A percentile compares a stretch with the other conserved stretches of the same genome.
phyloP scores from a whole-genome alignment of 495 filamentous ascomycete genomes.

The Penicillium salamii region DNA sequence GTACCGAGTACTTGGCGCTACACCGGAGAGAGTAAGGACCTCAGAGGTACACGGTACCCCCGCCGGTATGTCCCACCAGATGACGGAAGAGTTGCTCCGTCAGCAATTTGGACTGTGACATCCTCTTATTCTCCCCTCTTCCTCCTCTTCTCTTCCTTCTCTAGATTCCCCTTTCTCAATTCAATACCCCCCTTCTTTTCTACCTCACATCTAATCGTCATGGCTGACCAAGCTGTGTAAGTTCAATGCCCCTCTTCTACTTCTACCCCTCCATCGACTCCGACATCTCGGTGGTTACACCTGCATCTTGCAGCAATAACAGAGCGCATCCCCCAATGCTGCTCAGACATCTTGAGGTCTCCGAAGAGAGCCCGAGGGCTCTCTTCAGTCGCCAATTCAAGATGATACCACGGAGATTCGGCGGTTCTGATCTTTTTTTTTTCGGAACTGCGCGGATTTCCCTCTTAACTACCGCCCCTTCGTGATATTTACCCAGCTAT shows the following conservation, averaged over 20 bases:
- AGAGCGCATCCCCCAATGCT: neutral
- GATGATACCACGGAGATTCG: slow-evolving; percentile 3
- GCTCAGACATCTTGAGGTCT: slow-evolving; percentile 4
- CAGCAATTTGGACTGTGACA: slow-evolving; percentile 26
- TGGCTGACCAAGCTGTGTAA: slow-evolving; percentile 57
- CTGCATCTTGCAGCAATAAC: neutral
- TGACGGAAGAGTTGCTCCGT: slow-evolving; percentile 49
- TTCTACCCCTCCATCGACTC: slow-evolving; percentile 1
- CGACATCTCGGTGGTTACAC: slow-evolving; percentile 1
- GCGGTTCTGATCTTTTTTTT: neutral
- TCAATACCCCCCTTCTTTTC: neutral
- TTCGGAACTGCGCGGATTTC: slow-evolving; percentile 12
- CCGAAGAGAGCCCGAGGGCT: neutral
- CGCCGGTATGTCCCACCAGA: slow-evolving; percentile 36
- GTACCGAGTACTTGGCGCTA: slow-evolving; percentile 26
- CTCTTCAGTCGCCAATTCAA: slow-evolving; percentile 4
- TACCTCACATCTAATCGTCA: slow-evolving; percentile 21
- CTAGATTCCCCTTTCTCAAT: slow-evolving; percentile 12
- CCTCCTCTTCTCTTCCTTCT: slow-evolving; percentile 13
- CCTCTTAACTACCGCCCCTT: neutral
- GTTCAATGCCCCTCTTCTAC: slow-evolving; percentile 25
- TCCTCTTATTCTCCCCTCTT: slow-evolving; percentile 18
- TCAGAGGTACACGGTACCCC: slow-evolving; percentile 17
- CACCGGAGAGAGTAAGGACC: slow-evolving; percentile 19
- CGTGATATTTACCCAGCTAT: slow-evolving; percentile 23